These are phyloP conservation scores for Colletotrichum trifolii DNA, from an alignment of 2,329 filamentous ascomycete genomes.

Conservation along the genomic window DNA sequence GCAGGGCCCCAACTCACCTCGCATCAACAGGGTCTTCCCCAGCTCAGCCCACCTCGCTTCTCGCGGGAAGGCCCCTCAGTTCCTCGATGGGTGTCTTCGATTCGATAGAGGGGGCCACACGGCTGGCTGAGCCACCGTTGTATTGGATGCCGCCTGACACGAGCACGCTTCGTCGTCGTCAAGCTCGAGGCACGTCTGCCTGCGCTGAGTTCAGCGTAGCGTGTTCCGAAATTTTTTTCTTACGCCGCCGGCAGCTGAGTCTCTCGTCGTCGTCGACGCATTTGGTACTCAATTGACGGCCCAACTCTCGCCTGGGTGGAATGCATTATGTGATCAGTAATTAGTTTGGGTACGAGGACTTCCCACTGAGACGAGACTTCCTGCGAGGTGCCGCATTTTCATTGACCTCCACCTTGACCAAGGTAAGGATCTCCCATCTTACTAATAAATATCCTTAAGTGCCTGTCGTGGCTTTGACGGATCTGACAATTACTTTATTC, in stretches of 20 bases:
- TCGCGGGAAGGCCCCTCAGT: not conserved
- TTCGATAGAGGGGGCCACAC: not conserved
- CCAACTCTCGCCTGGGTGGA: too few relatives aligned
- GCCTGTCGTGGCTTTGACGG: too few relatives aligned
- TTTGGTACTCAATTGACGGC: too few relatives aligned
- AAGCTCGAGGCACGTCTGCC: too few relatives aligned
- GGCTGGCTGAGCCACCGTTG: slow-evolving; percentile 16
- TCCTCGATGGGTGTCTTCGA: not conserved
- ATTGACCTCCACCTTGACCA: slow-evolving; percentile 2
- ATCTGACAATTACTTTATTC: not conserved
- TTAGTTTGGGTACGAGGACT: not conserved
- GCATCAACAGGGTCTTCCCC: slow-evolving; percentile 1
- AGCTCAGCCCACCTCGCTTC: slow-evolving; percentile 2
- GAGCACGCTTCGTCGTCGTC: not conserved
- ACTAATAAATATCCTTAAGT: too few relatives aligned
- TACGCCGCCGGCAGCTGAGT: too few relatives aligned
- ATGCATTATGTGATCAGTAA: too few relatives aligned
- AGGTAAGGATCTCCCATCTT: too few relatives aligned
- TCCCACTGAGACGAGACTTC: slow-evolving; percentile 12
- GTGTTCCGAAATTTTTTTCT: too few relatives aligned
- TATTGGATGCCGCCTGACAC: slow-evolving; percentile 13
- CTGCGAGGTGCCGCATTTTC: slow-evolving; percentile 8
- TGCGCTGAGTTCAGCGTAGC: too few relatives aligned
- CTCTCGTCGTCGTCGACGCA: too few relatives aligned
- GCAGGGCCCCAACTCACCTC: slow-evolving; percentile 21